A percentile compares a stretch with the other conserved stretches of the same genome.
Conservation (phyloP, 441 rosid genomes). For the Aquilaria agallochum region DNA sequence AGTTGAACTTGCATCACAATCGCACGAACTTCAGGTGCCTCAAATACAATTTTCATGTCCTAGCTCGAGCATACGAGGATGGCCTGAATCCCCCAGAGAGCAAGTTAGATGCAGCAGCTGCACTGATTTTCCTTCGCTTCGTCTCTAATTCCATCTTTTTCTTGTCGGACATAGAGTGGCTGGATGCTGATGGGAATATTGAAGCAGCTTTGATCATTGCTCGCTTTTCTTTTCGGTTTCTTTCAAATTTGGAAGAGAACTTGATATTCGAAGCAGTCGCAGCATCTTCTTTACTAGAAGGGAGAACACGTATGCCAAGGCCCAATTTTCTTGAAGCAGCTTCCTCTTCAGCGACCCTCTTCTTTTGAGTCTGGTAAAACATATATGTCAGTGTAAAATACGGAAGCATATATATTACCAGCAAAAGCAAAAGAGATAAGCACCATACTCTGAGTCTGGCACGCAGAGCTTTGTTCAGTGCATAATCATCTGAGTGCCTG, state of each 20-base stretch:
- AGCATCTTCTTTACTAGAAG: conserved; percentile 54
- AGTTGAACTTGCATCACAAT: too few relatives aligned
- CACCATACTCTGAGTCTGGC: conserved; percentile 59
- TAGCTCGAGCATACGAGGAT: conserved; percentile 30
- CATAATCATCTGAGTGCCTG: conserved; percentile 78
- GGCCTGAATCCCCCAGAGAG: conserved; percentile 66
- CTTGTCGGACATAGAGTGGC: conserved; percentile 36
- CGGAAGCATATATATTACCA: neutral
- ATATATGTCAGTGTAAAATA: conserved; percentile 4
- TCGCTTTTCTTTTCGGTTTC: conserved; percentile 67
- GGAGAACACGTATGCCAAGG: conserved; percentile 75
- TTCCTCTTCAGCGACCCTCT: conserved; percentile 85
- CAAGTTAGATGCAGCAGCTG: conserved; percentile 53
- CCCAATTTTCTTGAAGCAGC: conserved; percentile 65
- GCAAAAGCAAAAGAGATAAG: conserved; percentile 2
- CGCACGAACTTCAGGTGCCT: too few relatives aligned
- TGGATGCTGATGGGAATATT: conserved; percentile 54
- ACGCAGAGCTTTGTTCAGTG: conserved; percentile 74
- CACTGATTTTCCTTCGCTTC: conserved; percentile 76
- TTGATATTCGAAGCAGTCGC: conserved; percentile 51
- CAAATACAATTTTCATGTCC: too few relatives aligned
- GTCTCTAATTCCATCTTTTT: conserved; percentile 60
- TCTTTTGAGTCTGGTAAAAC: conserved; percentile 55
- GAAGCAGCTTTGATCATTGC: conserved; percentile 62
- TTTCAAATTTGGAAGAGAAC: conserved; percentile 68